Evolutionary conservation across 768 basidiomycete genomes (phyloP), one percentile per base, ranked within the genome.

Genomic region (Russula lepida): DNA sequence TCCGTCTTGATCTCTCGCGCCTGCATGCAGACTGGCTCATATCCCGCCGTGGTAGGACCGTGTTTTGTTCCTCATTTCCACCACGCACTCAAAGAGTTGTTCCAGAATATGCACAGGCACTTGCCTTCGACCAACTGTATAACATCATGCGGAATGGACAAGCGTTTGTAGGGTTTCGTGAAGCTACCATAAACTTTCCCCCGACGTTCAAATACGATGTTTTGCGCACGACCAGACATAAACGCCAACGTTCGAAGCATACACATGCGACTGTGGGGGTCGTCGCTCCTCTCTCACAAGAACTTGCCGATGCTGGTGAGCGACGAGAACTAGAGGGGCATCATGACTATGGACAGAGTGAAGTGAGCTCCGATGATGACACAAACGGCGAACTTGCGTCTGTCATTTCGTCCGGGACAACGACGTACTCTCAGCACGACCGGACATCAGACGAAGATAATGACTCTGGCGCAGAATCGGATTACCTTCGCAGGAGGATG

Each of bases 171-270:
- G 92, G 92, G 8, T 97, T 97, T 68, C 68, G 75, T 8, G 95
- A 98, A 71, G 91, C 80, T 0, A 74, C 77, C 0, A 97, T 97
- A 62, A 70, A 85, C 67, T 98, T 98, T 64, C 84, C 92, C 5
- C 94, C 94, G 0, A 97, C 95, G 0, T 98, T 95, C 80, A 97
- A 97, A 68, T 93, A 92, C 69, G 87, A 95, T 66, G 88, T 95
- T 7, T 72, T 83, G 56, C 80, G 81, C 27, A 79, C 80, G 2
- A 70, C 79, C 21, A 86, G 83, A 71, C 78, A 76, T 62, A 60
- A 65, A 68, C 76, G 53, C 80, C 78, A 69, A 75, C 76, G 28
- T 37, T 73, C 74, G 9, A 77, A 73, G 61, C 71, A 72, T 8
- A 21, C 30, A 49, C 44, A 48, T 12, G n/a, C 72, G 73, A 50